These are phyloP conservation scores for Kondoa subrosea DNA, from an alignment of 768 basidiomycete genomes.

Conservation along the genomic window DNA sequence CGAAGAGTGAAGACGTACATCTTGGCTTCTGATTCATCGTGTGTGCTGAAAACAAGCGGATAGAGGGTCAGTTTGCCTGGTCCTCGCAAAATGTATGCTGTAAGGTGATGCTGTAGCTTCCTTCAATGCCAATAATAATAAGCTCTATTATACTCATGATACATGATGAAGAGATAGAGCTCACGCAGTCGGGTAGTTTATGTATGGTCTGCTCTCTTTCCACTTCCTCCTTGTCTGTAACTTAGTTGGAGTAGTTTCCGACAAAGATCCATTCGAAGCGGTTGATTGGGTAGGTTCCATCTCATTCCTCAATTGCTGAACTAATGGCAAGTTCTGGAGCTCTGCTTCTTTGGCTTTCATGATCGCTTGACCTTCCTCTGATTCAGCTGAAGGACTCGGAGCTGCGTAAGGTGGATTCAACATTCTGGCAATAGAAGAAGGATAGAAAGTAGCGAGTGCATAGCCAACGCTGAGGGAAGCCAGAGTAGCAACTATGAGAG, in stretches of 20 bases:
- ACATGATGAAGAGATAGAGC: too few relatives aligned
- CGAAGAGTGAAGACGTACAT: constrained; percentile 36
- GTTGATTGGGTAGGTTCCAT: constrained; percentile 32
- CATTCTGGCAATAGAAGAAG: neutral
- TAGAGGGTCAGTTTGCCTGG: constrained; percentile 67
- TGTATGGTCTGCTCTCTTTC: constrained; percentile 52
- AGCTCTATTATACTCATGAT: constrained; percentile 33
- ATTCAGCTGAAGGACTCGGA: constrained; percentile 46
- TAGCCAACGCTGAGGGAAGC: neutral
- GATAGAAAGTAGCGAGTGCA: constrained; percentile 6
- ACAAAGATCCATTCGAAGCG: constrained; percentile 30
- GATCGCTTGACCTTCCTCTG: constrained; percentile 45
- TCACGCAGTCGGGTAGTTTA: constrained; percentile 6
- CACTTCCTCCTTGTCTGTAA: constrained; percentile 10
- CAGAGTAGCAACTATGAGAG: neutral
- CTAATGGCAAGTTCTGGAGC: constrained; percentile 49
- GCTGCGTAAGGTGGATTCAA: constrained; percentile 36
- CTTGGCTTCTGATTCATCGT: constrained; percentile 57
- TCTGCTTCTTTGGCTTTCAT: constrained; percentile 47
- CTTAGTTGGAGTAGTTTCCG: neutral
- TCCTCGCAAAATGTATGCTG: constrained; percentile 67
- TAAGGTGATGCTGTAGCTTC: constrained; percentile 61
- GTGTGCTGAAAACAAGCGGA: constrained; percentile 55
- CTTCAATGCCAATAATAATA: constrained; percentile 43
- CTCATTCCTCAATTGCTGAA: constrained; percentile 40